phyloP scores from a whole-genome alignment of 306 rosid genomes.

The Trifolium fragiferum region DNA sequence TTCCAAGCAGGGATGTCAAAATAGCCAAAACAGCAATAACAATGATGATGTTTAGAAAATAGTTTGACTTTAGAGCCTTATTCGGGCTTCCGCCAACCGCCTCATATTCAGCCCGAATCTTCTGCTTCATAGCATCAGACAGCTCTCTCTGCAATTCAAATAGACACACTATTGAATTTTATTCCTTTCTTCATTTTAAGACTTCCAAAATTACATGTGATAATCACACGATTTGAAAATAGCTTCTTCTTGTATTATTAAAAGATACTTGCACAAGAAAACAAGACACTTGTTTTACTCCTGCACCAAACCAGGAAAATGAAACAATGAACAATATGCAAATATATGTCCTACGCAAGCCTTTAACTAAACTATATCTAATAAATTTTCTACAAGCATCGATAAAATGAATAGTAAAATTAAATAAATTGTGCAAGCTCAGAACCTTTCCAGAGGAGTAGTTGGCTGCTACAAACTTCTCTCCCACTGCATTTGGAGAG shows the following conservation, averaged over 20 bases:
- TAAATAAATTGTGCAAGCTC: constrained; percentile 35
- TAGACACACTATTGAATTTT: constrained; percentile 81
- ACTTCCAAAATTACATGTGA: constrained; percentile 68
- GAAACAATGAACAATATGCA: constrained; percentile 59
- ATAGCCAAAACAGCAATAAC: constrained; percentile 77
- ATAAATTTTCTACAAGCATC: constrained; percentile 20
- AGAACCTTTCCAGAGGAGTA: constrained; percentile 83
- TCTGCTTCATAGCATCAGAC: constrained; percentile 80
- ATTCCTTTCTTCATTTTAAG: constrained; percentile 74
- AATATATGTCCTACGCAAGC: constrained; percentile 15
- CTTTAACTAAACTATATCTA: constrained; percentile 33
- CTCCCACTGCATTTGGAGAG: constrained; percentile 59
- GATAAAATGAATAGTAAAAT: constrained; percentile 37
- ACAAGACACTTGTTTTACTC: constrained; percentile 74
- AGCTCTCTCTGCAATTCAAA: constrained; percentile 94
- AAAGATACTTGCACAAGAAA: constrained; percentile 63
- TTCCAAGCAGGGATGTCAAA: constrained; percentile 80
- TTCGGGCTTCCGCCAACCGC: constrained; percentile 91
- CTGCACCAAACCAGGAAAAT: constrained; percentile 76
- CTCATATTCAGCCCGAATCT: constrained; percentile 85
- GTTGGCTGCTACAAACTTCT: constrained; percentile 83
- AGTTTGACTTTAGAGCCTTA: constrained; percentile 78
- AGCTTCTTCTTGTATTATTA: constrained; percentile 79
- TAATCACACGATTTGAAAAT: constrained; percentile 69
- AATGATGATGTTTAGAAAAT: constrained; percentile 76